Conservation (phyloP, 140 eudicot species). For the Oenanthe javanica region DNA sequence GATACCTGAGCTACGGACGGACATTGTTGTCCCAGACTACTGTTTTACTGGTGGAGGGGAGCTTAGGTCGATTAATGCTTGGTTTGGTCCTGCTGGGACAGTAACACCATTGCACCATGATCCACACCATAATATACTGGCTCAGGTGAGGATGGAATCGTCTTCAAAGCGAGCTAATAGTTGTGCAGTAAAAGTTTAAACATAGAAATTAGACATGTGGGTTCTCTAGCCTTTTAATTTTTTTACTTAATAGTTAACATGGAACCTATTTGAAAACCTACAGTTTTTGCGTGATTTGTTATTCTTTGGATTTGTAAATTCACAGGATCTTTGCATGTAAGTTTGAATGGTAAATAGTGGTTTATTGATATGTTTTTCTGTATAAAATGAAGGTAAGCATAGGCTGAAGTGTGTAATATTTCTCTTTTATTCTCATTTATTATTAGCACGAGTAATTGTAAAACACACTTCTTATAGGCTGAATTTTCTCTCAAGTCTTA, state of each 20-base stretch:
- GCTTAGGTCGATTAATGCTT: slow-evolving; percentile 80
- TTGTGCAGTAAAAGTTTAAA: background rate
- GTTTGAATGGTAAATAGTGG: background rate
- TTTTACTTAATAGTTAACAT: background rate
- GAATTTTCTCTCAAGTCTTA: background rate
- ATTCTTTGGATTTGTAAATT: background rate
- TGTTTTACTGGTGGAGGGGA: slow-evolving; percentile 96
- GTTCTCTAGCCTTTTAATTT: background rate
- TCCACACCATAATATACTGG: slow-evolving; percentile 96
- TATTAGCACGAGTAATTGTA: background rate
- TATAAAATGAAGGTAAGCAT: background rate
- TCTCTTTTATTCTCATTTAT: background rate
- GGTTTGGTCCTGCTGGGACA: slow-evolving; percentile 99
- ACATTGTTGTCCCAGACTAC: slow-evolving; percentile 86
- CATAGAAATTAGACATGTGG: background rate
- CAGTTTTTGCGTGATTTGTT: background rate
- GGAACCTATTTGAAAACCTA: background rate
- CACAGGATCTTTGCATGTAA: background rate
- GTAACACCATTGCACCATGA: slow-evolving; percentile 99
- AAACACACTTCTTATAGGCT: background rate
- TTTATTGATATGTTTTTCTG: background rate
- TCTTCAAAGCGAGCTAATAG: background rate
- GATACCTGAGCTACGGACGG: slow-evolving; percentile 87
- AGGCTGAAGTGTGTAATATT: background rate
- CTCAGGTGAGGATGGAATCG: slow-evolving; percentile 50